Conservation (phyloP, 169 alveolate species). For the Haemoproteus tartakovskyi region DNA sequence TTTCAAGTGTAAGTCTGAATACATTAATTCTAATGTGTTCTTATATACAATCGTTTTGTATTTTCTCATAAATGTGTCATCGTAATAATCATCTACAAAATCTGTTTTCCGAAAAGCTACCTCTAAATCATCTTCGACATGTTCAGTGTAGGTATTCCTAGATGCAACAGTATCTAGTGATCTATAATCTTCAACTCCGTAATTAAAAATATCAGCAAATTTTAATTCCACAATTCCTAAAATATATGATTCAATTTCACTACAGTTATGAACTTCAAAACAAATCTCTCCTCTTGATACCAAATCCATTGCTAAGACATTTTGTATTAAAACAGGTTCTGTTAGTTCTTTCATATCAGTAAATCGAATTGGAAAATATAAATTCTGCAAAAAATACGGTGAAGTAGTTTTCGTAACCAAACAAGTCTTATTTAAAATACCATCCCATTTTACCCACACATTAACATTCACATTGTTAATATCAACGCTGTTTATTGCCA, state of each 20-base stretch:
- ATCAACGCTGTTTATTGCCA: constrained; percentile 81
- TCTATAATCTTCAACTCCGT: constrained; percentile 71
- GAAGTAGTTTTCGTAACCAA: constrained; percentile 76
- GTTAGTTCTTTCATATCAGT: constrained; percentile 80
- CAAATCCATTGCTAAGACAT: constrained; percentile 83
- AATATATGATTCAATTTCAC: constrained; percentile 79
- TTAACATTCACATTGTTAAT: constrained; percentile 81
- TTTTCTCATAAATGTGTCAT: constrained; percentile 26
- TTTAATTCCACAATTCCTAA: constrained; percentile 81
- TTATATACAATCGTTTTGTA: constrained; percentile 57
- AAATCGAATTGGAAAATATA: constrained; percentile 84
- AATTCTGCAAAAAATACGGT: constrained; percentile 82
- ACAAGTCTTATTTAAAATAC: constrained; percentile 74
- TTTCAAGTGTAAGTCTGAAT: constrained; percentile 41
- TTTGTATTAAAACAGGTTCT: constrained; percentile 72
- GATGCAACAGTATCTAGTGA: constrained; percentile 54
- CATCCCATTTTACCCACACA: constrained; percentile 88
- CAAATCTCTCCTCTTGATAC: constrained; percentile 82
- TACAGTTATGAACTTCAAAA: constrained; percentile 83
- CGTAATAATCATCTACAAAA: constrained; percentile 17
- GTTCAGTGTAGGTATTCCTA: constrained; percentile 23
- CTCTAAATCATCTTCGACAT: constrained; percentile 25
- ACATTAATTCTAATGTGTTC: constrained; percentile 63
- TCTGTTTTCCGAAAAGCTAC: not conserved
- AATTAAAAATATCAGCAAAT: constrained; percentile 71